Evolutionary conservation across 345 rosid species (phyloP).

Genomic region (Xanthoceras sorbifolium): DNA sequence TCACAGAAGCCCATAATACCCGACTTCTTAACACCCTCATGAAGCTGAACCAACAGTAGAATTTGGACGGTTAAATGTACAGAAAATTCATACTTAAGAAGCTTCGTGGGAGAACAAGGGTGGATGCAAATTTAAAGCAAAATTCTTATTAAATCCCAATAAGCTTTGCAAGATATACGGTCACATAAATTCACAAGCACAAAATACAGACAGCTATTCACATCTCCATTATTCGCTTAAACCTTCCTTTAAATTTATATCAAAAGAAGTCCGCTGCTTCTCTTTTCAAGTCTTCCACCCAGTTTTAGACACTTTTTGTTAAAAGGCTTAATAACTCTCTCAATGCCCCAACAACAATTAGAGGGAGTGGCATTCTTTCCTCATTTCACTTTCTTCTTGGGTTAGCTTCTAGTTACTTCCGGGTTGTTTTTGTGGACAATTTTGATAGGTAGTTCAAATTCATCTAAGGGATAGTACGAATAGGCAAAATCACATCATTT

Average conservation of each 20-base stretch:
- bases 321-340: neutral
- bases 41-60: conserved; percentile 55
- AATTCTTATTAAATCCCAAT: neutral
- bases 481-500: neutral
- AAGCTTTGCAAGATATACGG: neutral
- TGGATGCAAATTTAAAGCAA: neutral
- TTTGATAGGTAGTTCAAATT: neutral
- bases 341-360: neutral
- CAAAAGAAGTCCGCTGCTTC: neutral
- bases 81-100: neutral
- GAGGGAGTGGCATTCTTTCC: neutral
- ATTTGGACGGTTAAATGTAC: conserved; percentile 3
- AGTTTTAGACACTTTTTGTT: neutral
- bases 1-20: conserved; percentile 98
- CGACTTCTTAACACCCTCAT: conserved; percentile 85
- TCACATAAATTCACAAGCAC: neutral
- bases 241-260: neutral
- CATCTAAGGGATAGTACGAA: neutral
- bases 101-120: neutral
- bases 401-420: neutral
- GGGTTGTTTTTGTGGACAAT: neutral
- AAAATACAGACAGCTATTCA: neutral
- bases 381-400: neutral
- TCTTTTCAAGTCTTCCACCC: neutral
- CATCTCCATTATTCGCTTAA: neutral